Evolutionary conservation across 177 flowering plant genomes (phyloP), one percentile per base, ranked within the genome.

Genomic region (Vitis hybrid): DNA sequence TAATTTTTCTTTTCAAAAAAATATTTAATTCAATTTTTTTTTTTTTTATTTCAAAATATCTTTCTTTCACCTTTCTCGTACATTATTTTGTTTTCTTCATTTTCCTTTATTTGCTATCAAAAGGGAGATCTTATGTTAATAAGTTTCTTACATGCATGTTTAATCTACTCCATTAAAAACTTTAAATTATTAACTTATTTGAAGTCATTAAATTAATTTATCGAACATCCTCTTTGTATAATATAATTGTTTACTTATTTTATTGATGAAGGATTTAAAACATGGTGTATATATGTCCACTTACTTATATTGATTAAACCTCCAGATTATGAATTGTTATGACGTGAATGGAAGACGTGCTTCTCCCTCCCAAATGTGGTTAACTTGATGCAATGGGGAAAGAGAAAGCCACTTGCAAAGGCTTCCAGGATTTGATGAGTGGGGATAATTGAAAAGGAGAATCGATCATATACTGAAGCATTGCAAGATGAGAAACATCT

Each of bases 311-410:
- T 73, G 58, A 60, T 70, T 66, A 48, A 59, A 73, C 22, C n/a
- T 84, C 84, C 94, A 94, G 98, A 87, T 94, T 55, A 92, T 88
- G 93, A 92, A 85, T 71, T 91, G 98, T 76, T 94, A 94, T 77
- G 95, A 97, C 31, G 86, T 87, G 68, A 95, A 93, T 75, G 85
- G 90, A 64, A 86, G 87, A 79, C 78, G 87, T 74, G 26, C 75
- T 48, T 68, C 77, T 58, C 97, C 98, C 15, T 72, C 79, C 65
- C 98, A 93, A 75, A 90, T 95, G 16, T 93, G 94, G 96, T 75
- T 95, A 80, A 93, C 98, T 16, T 96, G 97, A 72, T 93, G 89
- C 77, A 55, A 67, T 2, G 97, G 93, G 60, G 92, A 89, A 56
- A 86, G 90, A 74, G 88, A 75, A 18, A 75, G 65, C 51, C 93